These are phyloP conservation scores for Heterobasidion occidentale DNA, from an alignment of 1,284 basidiomycete species.

Conservation along the genomic window DNA sequence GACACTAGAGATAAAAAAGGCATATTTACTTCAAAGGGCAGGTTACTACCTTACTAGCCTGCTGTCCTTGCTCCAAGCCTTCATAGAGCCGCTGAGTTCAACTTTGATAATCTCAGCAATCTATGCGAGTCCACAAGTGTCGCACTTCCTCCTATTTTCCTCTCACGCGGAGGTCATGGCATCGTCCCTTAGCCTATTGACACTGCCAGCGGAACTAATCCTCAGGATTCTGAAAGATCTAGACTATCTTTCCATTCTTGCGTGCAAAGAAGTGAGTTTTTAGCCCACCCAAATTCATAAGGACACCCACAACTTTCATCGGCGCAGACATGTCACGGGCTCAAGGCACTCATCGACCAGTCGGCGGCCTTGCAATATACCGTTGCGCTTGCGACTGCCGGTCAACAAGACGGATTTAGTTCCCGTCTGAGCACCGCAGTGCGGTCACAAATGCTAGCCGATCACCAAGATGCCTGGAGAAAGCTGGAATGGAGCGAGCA, in stretches of 20 bases:
- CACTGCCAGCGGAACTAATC: conserved; percentile 28
- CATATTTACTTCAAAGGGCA: no score
- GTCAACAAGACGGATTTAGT: conserved; percentile 37
- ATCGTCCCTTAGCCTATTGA: not conserved
- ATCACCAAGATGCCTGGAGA: conserved; percentile 41
- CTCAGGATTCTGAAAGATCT: conserved; percentile 23
- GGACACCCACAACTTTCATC: not conserved
- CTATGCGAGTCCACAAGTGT: no score
- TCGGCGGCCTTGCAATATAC: conserved; percentile 37
- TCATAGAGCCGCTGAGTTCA: no score
- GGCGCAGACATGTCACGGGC: conserved; percentile 35
- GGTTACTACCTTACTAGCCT: no score
- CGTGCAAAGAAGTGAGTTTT: conserved; percentile 16
- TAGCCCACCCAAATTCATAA: not conserved
- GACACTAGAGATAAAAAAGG: no score
- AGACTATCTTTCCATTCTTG: conserved; percentile 8
- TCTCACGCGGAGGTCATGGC: no score
- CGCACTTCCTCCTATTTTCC: no score
- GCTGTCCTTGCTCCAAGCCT: no score
- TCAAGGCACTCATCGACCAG: conserved; percentile 29
- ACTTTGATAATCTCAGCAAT: no score
- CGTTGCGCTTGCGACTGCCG: conserved; percentile 42
- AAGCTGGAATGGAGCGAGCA: conserved; percentile 29
- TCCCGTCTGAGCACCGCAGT: conserved; percentile 21
- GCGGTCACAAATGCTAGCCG: conserved; percentile 32